Base-by-base conservation (phyloP, 768 basidiomycete species). In the Termitomyces bulborhizus region DNA sequence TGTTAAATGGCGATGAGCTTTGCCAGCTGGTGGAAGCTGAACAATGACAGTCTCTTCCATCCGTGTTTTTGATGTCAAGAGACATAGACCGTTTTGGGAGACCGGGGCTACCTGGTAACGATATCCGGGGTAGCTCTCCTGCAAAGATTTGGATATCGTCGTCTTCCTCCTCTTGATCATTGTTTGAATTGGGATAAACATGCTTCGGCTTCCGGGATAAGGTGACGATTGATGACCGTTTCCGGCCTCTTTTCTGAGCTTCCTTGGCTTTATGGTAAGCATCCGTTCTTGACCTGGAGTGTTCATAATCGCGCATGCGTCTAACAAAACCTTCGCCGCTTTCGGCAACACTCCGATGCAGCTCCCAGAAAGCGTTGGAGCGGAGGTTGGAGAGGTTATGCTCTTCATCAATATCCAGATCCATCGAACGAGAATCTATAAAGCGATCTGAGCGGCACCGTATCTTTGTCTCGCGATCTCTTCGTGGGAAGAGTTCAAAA, bases 261-360 rank as follows among this genome's bases (percentile, higher is more conserved):
- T 73, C 72, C 49, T 73, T 75, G 52, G 71, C 67, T 42, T 73
- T 74, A 36, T 67, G 67, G 54, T 71, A 68, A 13, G 69, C 64
- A 49, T 66, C 70, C 34, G 71, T 70, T 55, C 70, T 69, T 37
- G 77, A 77, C 53, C 81, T 73, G 26, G 75, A 73, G 47, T 74
- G 69, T 66, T 89, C 87, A 64, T 83, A 85, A 59, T 87, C 82
- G 53, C 84, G 84, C 87, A 90, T 89, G 50, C 84, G 82, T 54
- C 74, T 78, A 12, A 90, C 77, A 46, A 89, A 76, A 6, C 83
- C 81, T 60, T 89, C 86, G 18, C 84, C 85, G 58, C 73, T 82
- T 60, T 86, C 80, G 29, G 75, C 74, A 21, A 89, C 75, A 58
- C 80, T 86, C 62, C 76, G 74, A 43, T 76, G 81, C 39, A 90